Evolutionary conservation across 768 basidiomycete genomes (phyloP), one percentile per base, ranked within the genome.

Genomic region (Pleurotus salmoneostramineus): DNA sequence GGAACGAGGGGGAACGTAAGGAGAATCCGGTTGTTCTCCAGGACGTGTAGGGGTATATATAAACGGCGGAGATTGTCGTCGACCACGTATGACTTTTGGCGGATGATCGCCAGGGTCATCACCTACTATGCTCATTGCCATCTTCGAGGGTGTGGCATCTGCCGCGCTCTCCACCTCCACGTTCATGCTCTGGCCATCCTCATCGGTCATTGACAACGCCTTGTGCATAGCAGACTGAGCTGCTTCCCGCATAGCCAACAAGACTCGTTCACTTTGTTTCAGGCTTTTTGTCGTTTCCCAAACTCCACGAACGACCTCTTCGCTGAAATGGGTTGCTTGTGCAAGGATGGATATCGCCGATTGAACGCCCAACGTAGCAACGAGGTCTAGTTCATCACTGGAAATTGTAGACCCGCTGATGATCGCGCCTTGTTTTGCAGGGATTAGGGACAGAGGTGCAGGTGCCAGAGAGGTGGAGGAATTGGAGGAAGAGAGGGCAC

Each of bases 281-380:
- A 84, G 62, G 57, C 69, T 75, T 48, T 67, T 61, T 17, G 73
- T 65, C 0, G 61, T 35, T 6, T 64, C 36, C 60, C 74, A 80
- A 32, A 81, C 69, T 11, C 66, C 65, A 50, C 71, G 67, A 15
- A 80, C 79, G 4, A 79, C 72, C 2, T 71, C 68, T 45, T 74
- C 63, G 10, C 65, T 66, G 58, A 79, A 78, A 12, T 77, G 76
- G 43, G 82, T 78, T 34, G 79, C 78, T 15, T 68, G 62, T 0
- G 78, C 52, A 43, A 55, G 36, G 14, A 27, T 35, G 21, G 36
- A n/a, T 12, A 55, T n/a, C 35, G 52, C 52, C 4, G 52, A 35
- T 10, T 31, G 8, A 1, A 55, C 52, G 32, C 52, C 52, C 17
- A 55, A 43, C 5, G 52, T 31, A 21, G 15, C 40, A 14, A 55